Evolutionary conservation across 2,329 filamentous ascomycete genomes (phyloP).

Genomic region (Penicillium hordei): DNA sequence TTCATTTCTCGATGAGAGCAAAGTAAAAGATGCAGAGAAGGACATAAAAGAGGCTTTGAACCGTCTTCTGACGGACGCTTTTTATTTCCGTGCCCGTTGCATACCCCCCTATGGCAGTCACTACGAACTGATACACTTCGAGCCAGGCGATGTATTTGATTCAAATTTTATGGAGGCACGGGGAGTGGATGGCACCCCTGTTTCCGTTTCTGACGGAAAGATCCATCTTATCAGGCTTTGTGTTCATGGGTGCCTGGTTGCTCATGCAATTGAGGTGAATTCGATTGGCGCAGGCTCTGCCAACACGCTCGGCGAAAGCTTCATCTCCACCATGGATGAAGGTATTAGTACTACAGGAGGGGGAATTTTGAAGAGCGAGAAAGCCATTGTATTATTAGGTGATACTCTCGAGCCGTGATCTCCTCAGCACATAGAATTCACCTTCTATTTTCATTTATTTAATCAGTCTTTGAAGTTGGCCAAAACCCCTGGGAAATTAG

Average conservation of each 20-base stretch:
- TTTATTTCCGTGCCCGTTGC: background rate
- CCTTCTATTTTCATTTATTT: no score
- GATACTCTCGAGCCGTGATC: no score
- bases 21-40: no score
- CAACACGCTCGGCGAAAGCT: no score
- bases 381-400: slow-evolving; percentile 11
- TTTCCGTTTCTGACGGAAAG: background rate
- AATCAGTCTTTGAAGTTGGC: no score
- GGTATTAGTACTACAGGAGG: background rate
- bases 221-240: background rate
- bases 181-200: background rate
- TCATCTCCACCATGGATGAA: background rate
- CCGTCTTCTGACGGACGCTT: background rate
- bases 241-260: slow-evolving; percentile 1
- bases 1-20: background rate
- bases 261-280: background rate
- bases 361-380: background rate
- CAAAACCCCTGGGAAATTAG: no score
- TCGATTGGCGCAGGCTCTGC: background rate
- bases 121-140: background rate
- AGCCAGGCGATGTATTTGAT: background rate
- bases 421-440: no score
- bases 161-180: background rate
- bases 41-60: no score
- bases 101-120: background rate